These are phyloP conservation scores for Pichiaceae sp. DNA, from an alignment of 1,139 yeast species.

Conservation along the genomic window DNA sequence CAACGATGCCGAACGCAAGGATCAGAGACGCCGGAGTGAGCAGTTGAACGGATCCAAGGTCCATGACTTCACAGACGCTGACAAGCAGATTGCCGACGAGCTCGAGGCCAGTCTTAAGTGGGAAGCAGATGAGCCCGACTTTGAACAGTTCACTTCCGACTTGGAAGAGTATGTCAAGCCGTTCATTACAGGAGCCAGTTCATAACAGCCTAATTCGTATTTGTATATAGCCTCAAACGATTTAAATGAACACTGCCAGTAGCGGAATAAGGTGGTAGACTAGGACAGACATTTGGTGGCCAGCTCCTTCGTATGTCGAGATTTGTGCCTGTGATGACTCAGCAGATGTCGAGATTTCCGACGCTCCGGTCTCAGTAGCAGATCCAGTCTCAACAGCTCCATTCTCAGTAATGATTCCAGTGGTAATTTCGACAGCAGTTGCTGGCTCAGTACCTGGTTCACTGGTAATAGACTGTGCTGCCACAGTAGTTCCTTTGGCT, in stretches of 20 bases:
- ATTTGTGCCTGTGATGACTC: background rate
- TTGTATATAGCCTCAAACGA: background rate
- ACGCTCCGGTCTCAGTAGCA: too few species aligned
- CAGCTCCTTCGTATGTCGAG: background rate
- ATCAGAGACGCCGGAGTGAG: too few species aligned
- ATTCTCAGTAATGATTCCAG: too few species aligned
- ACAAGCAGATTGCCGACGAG: conserved; percentile 1
- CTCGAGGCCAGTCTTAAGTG: conserved; percentile 4
- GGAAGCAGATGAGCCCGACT: conserved; percentile 1
- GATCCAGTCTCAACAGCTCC: too few species aligned
- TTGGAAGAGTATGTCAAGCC: background rate
- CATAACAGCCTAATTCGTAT: background rate
- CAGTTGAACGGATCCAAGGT: too few species aligned
- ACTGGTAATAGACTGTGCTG: background rate
- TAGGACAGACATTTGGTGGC: background rate
- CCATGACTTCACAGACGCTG: too few species aligned
- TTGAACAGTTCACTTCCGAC: background rate
- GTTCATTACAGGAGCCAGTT: background rate
- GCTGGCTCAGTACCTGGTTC: too few species aligned
- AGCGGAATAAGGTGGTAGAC: background rate
- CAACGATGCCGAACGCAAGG: too few species aligned
- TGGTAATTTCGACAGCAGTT: too few species aligned
- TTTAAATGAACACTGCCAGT: background rate
- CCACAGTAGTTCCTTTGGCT: too few species aligned
- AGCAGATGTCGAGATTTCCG: too few species aligned